Evolutionary conservation across 1,284 basidiomycete species (phyloP).

Genomic region (Trametes pubescens): DNA sequence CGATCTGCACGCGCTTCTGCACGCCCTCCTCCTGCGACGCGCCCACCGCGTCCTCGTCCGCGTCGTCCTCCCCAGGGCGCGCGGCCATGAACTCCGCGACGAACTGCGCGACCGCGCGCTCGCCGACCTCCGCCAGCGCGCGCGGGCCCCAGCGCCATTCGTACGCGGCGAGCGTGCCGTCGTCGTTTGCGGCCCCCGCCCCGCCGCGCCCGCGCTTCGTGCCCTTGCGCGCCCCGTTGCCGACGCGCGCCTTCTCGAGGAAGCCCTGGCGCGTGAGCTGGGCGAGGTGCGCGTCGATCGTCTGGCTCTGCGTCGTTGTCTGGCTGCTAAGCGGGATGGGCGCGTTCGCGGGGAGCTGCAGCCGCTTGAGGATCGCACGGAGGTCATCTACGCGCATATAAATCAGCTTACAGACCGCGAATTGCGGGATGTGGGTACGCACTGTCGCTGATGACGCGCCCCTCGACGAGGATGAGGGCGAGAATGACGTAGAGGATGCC

Average conservation of each 20-base stretch:
- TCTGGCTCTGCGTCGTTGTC: conserved; percentile 54
- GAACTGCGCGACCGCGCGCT: conserved; percentile 68
- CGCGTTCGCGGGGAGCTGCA: conserved; percentile 58
- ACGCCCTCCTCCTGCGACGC: conserved; percentile 47
- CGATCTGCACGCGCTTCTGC: conserved; percentile 49
- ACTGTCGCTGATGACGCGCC: conserved; percentile 73
- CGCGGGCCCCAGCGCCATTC: conserved; percentile 85
- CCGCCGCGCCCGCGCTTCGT: conserved; percentile 61
- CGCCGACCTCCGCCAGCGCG: conserved; percentile 78
- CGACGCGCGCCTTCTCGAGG: conserved; percentile 64
- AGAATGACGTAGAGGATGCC: conserved; percentile 78
- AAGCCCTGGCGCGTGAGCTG: conserved; percentile 70
- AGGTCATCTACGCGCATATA: conserved; percentile 57
- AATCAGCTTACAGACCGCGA: neutral
- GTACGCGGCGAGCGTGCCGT: conserved; percentile 59
- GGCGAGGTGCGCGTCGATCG: conserved; percentile 65
- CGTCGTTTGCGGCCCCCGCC: conserved; percentile 47
- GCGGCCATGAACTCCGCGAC: conserved; percentile 80
- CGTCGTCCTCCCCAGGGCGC: conserved; percentile 44
- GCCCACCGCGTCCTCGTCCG: conserved; percentile 54
- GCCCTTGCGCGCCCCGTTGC: conserved; percentile 42
- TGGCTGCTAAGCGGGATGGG: conserved; percentile 57
- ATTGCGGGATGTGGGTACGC: conserved; percentile 34
- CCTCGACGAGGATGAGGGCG: conserved; percentile 74
- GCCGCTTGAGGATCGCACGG: conserved; percentile 64